A percentile compares a stretch with the other conserved stretches of the same genome.
phyloP scores from a whole-genome alignment of 495 filamentous ascomycete species.

The Annulohypoxylon stygium region DNA sequence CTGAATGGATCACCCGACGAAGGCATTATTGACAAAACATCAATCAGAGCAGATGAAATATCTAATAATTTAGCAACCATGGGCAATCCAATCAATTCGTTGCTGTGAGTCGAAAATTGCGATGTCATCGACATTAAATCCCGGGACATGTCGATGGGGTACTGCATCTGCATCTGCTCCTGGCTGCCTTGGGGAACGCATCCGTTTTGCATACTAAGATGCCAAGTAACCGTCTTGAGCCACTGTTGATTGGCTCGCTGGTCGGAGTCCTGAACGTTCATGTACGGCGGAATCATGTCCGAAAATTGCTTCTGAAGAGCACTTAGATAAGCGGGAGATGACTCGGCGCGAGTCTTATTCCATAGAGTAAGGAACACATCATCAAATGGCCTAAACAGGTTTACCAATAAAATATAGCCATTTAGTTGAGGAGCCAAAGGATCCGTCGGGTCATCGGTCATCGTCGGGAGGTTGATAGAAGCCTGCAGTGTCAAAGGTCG shows the following conservation, averaged over 20 bases:
- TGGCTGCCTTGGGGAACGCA: slow-evolving; percentile 58
- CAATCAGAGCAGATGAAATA: slow-evolving; percentile 77
- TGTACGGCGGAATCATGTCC: slow-evolving; percentile 71
- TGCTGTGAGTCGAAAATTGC: slow-evolving; percentile 63
- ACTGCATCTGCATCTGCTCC: slow-evolving; percentile 76
- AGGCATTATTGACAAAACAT: slow-evolving; percentile 76
- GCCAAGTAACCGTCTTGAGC: slow-evolving; percentile 87
- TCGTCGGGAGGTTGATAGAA: slow-evolving; percentile 73
- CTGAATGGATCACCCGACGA: slow-evolving; percentile 70
- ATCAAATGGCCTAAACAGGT: slow-evolving; percentile 79
- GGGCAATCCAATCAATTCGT: slow-evolving; percentile 44
- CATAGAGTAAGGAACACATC: slow-evolving; percentile 76
- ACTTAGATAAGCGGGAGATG: slow-evolving; percentile 69
- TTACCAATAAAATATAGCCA: slow-evolving; percentile 74
- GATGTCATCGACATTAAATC: slow-evolving; percentile 75
- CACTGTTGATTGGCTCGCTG: slow-evolving; percentile 81
- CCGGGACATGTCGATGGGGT: slow-evolving; percentile 77
- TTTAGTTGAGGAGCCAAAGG: slow-evolving; percentile 63
- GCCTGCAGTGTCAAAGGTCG: slow-evolving; percentile 70
- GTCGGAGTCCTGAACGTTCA: slow-evolving; percentile 76
- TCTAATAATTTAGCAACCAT: slow-evolving; percentile 83
- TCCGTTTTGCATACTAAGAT: slow-evolving; percentile 67
- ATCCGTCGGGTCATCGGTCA: slow-evolving; percentile 73
- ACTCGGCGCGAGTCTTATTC: slow-evolving; percentile 75
- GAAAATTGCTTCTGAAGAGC: slow-evolving; percentile 74